Evolutionary conservation across 345 rosid genomes (phyloP).

Genomic region (Lenwebbia sp.): DNA sequence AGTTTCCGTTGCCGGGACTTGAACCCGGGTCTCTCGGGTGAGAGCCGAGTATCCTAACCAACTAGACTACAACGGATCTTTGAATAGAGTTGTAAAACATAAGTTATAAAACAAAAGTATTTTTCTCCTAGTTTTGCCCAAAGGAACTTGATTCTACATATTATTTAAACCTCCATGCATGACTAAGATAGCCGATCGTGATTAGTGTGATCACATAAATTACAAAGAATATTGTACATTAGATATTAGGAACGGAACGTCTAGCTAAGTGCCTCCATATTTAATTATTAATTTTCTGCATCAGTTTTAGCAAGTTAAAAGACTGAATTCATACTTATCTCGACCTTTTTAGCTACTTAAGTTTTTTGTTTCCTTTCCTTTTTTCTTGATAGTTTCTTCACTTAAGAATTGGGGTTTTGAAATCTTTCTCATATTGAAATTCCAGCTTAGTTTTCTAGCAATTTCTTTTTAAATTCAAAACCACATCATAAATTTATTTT

Average conservation of each 20-base stretch:
- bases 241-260: no score
- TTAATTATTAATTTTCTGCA: no score
- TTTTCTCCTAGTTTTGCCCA: not conserved
- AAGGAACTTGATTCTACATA: not conserved
- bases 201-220: no score
- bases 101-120: accelerated
- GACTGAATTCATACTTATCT: not conserved
- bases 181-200: not conserved
- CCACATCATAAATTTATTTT: no score
- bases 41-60: slow-evolving; percentile 38
- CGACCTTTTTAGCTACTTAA: not conserved
- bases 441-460: not conserved
- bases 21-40: slow-evolving; percentile 34
- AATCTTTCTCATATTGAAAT: not conserved
- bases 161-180: not conserved
- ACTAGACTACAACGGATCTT: slow-evolving; percentile 33
- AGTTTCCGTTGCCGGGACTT: slow-evolving; percentile 26
- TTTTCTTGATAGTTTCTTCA: not conserved
- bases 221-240: no score
- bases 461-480: not conserved
- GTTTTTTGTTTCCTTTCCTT: not conserved
- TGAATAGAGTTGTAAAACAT: accelerated
- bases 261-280: no score
- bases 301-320: not conserved
- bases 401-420: not conserved